Evolutionary conservation across 108 stramenopile genomes (phyloP).

Genomic region (Pseudonitzschia delicatissima): DNA sequence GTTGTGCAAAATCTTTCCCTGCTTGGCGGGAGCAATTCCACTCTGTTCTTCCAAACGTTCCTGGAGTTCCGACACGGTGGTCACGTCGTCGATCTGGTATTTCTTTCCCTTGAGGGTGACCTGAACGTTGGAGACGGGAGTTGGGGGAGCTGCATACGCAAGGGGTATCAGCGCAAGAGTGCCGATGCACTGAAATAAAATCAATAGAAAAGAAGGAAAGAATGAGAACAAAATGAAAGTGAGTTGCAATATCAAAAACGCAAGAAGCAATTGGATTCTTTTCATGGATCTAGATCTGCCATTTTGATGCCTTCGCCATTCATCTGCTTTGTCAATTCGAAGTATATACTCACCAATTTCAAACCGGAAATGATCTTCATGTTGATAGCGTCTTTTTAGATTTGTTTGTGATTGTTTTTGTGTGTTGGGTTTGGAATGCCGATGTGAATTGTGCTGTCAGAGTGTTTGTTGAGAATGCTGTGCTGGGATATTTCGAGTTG

Average conservation of each 20-base stretch:
- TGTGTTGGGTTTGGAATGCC: too few relatives aligned
- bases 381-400: background rate
- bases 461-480: too few relatives aligned
- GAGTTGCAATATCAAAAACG: background rate
- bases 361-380: background rate
- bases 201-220: background rate
- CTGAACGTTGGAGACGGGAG: slow-evolving; percentile 37
- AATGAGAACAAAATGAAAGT: background rate
- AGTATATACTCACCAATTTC: background rate
- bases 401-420: background rate
- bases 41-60: slow-evolving; percentile 29
- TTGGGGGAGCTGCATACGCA: slow-evolving; percentile 1
- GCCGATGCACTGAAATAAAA: background rate
- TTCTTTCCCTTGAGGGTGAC: slow-evolving; percentile 61
- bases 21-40: slow-evolving; percentile 36
- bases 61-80: slow-evolving; percentile 49
- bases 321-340: background rate
- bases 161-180: background rate
- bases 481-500: too few relatives aligned
- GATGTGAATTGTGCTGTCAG: too few relatives aligned
- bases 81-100: slow-evolving; percentile 46
- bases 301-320: too few relatives aligned
- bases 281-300: background rate
- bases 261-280: background rate
- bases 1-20: slow-evolving; percentile 48